Evolutionary conservation across 2,329 filamentous ascomycete genomes (phyloP), one percentile per base, ranked within the genome.

Genomic region (Penicillium fuscoglaucum): DNA sequence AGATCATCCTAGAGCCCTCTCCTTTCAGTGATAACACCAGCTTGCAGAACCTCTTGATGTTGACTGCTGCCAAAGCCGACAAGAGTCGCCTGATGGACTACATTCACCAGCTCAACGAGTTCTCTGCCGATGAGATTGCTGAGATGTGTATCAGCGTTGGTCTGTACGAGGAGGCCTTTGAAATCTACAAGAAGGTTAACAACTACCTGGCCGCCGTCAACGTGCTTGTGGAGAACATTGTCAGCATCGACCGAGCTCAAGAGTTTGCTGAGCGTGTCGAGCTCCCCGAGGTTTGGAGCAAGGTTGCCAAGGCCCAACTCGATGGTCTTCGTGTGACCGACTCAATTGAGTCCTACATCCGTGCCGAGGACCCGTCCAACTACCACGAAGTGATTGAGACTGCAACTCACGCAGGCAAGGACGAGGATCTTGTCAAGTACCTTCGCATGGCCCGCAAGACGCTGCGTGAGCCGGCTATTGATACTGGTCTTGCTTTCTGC

Each of bases 1-100:
- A 98, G 87, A 99, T 99, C 66, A 93, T 99, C 33, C 82, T 99
- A n/a, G 95, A 99, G 82, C 96, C 95, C n/a, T 96, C 93, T 5
- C 91, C 91, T 6, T 99, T 99, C 83, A 97, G 91, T 70, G 96
- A 99, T 79, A 99, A 99, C 77, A 86, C 91, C 71, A 97, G 91
- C 74, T 83, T 99, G 58, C 96, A 99, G 78, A 99, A 99, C 77
- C 80, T 99, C 60, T 86, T 99, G 61, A 91, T 99, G 82, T 88
- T 98, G 70, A 99, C 95, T 28, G 95, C 96, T 45, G 92, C 92
- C 68, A 97, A 97, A 81, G 93, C 95, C 13, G 96, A 99, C 76
- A 96, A 97, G 81, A 85, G 88, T 52, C 90, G 92, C 68, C 87
- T 99, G 57, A 96, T 96, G 87, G 90, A 93, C 73, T 99, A 99